Conservation (phyloP, 352 stramenopile species). For the Globisporangium nagaii region DNA sequence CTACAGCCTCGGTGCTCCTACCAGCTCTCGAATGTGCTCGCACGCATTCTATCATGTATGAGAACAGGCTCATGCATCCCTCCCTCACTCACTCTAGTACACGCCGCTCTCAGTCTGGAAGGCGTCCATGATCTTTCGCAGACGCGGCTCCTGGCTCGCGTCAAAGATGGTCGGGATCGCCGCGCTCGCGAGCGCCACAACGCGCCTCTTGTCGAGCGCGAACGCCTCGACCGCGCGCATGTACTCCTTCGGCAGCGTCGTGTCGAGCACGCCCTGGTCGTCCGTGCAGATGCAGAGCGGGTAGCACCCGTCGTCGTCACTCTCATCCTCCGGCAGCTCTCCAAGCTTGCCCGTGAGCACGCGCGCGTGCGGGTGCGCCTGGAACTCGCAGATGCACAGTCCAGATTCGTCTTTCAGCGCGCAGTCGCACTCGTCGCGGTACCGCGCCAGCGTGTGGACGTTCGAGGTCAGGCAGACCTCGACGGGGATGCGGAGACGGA, state of each 20-base stretch:
- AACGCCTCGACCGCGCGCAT: constrained; percentile 76
- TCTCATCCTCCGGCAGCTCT: background rate
- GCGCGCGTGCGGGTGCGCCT: constrained; percentile 73
- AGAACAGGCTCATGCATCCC: too few species aligned
- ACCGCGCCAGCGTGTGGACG: constrained; percentile 88
- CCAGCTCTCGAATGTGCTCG: background rate
- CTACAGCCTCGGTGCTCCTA: too few species aligned
- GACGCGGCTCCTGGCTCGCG: constrained; percentile 17
- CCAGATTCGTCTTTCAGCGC: constrained; percentile 34
- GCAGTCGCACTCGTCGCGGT: constrained; percentile 34
- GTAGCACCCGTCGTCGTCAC: constrained; percentile 20
- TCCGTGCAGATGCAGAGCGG: constrained; percentile 91
- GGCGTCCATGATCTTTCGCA: constrained; percentile 22
- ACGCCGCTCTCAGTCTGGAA: background rate
- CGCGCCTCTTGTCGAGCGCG: constrained; percentile 35
- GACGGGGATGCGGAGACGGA: constrained; percentile 75
- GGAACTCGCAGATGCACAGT: constrained; percentile 63
- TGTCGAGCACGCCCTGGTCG: constrained; percentile 90
- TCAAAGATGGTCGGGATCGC: constrained; percentile 66
- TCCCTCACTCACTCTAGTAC: too few species aligned
- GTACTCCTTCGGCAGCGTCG: constrained; percentile 85
- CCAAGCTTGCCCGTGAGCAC: constrained; percentile 34
- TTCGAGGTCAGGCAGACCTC: constrained; percentile 94
- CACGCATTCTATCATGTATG: too few species aligned
- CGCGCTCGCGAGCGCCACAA: constrained; percentile 36